A percentile compares a stretch with the other conserved stretches of the same genome.
Conservation (phyloP, 306 rosid species). For the Cicer pinnatifidum region DNA sequence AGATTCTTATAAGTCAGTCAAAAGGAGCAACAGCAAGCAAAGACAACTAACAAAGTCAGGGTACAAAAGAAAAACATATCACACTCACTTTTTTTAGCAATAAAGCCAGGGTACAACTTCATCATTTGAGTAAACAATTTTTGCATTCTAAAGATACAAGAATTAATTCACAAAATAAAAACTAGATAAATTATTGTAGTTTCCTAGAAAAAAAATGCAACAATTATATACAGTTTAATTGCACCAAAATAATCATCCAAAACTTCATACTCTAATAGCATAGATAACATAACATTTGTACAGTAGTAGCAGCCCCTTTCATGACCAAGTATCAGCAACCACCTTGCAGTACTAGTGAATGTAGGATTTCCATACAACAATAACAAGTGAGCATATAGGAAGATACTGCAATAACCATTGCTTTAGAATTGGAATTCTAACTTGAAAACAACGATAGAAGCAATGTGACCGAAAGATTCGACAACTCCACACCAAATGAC, state of each 20-base stretch:
- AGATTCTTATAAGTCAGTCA: slow-evolving; percentile 30
- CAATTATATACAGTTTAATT: slow-evolving; percentile 13
- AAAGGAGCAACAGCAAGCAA: slow-evolving; percentile 55
- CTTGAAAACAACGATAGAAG: slow-evolving; percentile 16
- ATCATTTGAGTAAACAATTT: not conserved
- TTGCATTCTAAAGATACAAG: not conserved
- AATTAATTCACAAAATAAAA: slow-evolving; percentile 18
- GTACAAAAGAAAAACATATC: not conserved
- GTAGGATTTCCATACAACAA: slow-evolving; percentile 26
- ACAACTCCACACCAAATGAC: slow-evolving; percentile 15
- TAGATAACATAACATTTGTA: slow-evolving; percentile 1
- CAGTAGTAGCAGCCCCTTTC: slow-evolving; percentile 2
- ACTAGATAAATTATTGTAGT: slow-evolving; percentile 10
- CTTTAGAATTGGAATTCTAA: slow-evolving; percentile 8
- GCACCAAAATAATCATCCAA: not conserved
- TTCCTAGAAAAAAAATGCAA: not conserved
- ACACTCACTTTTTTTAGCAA: not conserved
- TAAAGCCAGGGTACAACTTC: slow-evolving; percentile 5
- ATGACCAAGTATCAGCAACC: slow-evolving; percentile 15
- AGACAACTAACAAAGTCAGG: slow-evolving; percentile 46
- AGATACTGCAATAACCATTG: slow-evolving; percentile 36
- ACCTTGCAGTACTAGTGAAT: not conserved
- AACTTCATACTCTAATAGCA: slow-evolving; percentile 8
- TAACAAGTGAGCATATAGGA: slow-evolving; percentile 15
- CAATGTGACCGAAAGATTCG: slow-evolving; percentile 34